phyloP scores from a whole-genome alignment of 768 basidiomycete species.

The Epithele typhae region DNA sequence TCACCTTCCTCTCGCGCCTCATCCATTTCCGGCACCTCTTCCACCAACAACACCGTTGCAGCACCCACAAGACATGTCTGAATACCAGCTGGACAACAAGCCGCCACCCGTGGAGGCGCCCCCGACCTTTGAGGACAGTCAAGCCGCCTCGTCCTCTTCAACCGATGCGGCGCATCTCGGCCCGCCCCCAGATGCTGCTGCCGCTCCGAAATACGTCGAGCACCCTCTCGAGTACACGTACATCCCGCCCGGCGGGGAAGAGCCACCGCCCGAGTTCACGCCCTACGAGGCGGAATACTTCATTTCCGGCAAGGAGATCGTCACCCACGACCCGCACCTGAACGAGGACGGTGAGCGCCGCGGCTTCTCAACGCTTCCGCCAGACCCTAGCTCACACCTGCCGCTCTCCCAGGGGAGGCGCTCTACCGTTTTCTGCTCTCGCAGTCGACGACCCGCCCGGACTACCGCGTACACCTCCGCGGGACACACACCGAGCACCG shows the following conservation, averaged over 20 bases:
- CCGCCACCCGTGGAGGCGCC: no score
- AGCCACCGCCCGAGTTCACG: slow-evolving; percentile 59
- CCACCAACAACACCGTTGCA: no score
- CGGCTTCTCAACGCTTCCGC: no score
- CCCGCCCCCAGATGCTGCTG: background rate
- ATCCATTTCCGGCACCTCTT: no score
- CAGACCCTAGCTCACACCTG: no score
- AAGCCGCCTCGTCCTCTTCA: background rate
- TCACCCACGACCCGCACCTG: slow-evolving; percentile 69
- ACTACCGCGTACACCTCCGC: slow-evolving; percentile 40
- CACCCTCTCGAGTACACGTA: slow-evolving; percentile 14
- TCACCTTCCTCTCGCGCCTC: no score
- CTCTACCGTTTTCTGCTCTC: slow-evolving; percentile 70
- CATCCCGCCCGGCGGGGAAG: slow-evolving; percentile 27
- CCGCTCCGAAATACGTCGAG: slow-evolving; percentile 10
- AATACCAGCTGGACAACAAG: no score
- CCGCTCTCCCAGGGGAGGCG: slow-evolving; percentile 58
- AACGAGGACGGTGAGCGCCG: slow-evolving; percentile 62
- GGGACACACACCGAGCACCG: slow-evolving; percentile 57
- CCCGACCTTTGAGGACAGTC: no score
- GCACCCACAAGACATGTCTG: no score
- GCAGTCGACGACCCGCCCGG: slow-evolving; percentile 45
- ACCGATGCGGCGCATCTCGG: no score
- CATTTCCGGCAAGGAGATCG: slow-evolving; percentile 38
- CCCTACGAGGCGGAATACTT: slow-evolving; percentile 63